phyloP scores from a whole-genome alignment of 495 filamentous ascomycete genomes.

The Neurospora sp. region DNA sequence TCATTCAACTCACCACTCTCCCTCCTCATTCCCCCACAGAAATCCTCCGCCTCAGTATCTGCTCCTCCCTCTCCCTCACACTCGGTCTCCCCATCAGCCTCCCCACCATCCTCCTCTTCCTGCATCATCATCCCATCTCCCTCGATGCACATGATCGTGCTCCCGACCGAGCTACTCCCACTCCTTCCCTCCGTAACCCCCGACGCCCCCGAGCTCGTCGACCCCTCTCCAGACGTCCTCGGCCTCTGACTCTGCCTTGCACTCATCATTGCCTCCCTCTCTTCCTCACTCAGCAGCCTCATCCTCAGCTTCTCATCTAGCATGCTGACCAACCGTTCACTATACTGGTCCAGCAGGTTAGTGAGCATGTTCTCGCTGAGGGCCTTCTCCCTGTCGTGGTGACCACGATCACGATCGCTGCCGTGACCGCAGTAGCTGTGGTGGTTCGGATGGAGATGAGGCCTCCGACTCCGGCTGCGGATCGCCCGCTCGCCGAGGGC shows the following conservation, averaged over 20 bases:
- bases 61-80: background rate
- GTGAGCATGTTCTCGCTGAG: conserved; percentile 51
- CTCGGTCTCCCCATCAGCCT: background rate
- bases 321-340: conserved; percentile 57
- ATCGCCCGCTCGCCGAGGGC: conserved; percentile 53
- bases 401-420: background rate
- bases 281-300: conserved; percentile 20
- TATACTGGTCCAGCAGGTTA: conserved; percentile 60
- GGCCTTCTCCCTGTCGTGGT: conserved; percentile 19
- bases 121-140: background rate
- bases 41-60: background rate
- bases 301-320: conserved; percentile 58
- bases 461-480: conserved; percentile 22
- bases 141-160: background rate
- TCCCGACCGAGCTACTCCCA: background rate
- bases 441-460: background rate
- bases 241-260: conserved; percentile 2
- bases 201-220: conserved; percentile 5
- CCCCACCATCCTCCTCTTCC: background rate
- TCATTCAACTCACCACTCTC: background rate
- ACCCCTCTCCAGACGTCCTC: conserved; percentile 18
- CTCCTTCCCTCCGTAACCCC: conserved; percentile 1
- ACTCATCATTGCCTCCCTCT: conserved; percentile 4
- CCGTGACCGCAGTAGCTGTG: background rate
- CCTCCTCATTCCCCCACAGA: background rate